phyloP scores from a whole-genome alignment of 306 rosid species.

The Trifolium pratense region DNA sequence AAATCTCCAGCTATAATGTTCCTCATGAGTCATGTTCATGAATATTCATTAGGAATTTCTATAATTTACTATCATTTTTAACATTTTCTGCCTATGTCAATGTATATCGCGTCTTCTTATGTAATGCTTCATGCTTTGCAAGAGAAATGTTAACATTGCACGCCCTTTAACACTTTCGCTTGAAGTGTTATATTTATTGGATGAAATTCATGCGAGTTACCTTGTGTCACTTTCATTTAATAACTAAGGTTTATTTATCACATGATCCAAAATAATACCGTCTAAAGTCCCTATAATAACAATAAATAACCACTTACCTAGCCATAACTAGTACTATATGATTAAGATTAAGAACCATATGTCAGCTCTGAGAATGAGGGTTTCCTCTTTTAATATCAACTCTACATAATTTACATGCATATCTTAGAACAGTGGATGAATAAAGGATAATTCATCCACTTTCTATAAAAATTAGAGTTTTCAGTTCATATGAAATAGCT shows the following conservation, averaged over 20 bases:
- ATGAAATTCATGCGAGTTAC: too few species aligned
- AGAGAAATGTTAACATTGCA: background rate
- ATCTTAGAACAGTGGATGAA: constrained; percentile 23
- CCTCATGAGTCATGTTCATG: background rate
- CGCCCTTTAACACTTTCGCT: too few species aligned
- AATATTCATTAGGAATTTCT: too few species aligned
- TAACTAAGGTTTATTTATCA: background rate
- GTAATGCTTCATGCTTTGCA: background rate
- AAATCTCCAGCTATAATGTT: background rate
- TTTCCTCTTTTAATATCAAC: constrained; percentile 14
- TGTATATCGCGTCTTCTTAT: background rate
- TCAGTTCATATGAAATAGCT: constrained; percentile 34
- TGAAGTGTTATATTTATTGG: too few species aligned
- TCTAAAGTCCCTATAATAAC: too few species aligned
- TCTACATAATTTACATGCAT: constrained; percentile 26
- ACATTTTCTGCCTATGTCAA: constrained; percentile 24
- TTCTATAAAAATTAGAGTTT: constrained; percentile 28
- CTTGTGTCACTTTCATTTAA: too few species aligned
- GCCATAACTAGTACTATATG: background rate
- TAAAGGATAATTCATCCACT: constrained; percentile 35
- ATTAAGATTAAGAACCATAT: background rate
- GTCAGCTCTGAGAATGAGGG: constrained; percentile 11
- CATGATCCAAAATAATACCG: too few species aligned
- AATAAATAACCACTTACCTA: background rate
- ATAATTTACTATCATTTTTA: background rate